Conservation (phyloP, 2,329 filamentous ascomycete species). For the Alternaria sp. region DNA sequence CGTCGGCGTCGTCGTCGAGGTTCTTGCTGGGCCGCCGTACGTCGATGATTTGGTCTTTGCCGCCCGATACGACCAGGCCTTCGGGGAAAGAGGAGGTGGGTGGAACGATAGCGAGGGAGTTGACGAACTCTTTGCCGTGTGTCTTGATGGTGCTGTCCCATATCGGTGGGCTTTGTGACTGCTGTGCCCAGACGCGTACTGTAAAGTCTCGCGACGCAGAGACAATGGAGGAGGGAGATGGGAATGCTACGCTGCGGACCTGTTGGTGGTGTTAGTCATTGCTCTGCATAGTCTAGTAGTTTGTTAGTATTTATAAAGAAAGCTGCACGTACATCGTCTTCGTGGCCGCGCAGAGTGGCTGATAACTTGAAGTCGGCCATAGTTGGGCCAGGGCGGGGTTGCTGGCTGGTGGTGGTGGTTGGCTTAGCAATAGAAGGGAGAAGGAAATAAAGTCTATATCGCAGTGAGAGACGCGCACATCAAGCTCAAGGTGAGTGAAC, state of each 20-base stretch:
- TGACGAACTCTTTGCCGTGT: constrained; percentile 85
- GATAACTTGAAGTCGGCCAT: constrained; percentile 94
- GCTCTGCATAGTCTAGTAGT: too few species aligned
- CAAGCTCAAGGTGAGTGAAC: background rate
- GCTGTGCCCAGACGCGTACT: constrained; percentile 82
- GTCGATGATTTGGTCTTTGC: constrained; percentile 92
- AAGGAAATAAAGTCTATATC: constrained; percentile 11
- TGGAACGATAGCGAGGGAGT: constrained; percentile 77
- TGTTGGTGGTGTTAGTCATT: constrained; percentile 47
- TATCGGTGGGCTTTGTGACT: constrained; percentile 67
- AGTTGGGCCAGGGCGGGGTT: constrained; percentile 36
- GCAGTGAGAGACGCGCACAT: constrained; percentile 9
- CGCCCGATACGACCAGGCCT: constrained; percentile 84
- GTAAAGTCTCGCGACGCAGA: constrained; percentile 92
- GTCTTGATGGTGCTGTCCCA: constrained; percentile 82
- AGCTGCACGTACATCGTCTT: constrained; percentile 75
- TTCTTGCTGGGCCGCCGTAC: constrained; percentile 74
- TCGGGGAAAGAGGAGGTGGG: constrained; percentile 72
- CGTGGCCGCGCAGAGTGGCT: constrained; percentile 84
- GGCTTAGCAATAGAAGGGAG: constrained; percentile 15
- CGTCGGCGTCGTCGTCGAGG: constrained; percentile 78
- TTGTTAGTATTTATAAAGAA: background rate
- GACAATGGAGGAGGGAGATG: constrained; percentile 72
- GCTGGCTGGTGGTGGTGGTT: constrained; percentile 11
- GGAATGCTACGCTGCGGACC: constrained; percentile 88